Evolutionary conservation across 225 moss, liverwort and hornwort genomes (phyloP).

Genomic region (Physcomitrium patens): DNA sequence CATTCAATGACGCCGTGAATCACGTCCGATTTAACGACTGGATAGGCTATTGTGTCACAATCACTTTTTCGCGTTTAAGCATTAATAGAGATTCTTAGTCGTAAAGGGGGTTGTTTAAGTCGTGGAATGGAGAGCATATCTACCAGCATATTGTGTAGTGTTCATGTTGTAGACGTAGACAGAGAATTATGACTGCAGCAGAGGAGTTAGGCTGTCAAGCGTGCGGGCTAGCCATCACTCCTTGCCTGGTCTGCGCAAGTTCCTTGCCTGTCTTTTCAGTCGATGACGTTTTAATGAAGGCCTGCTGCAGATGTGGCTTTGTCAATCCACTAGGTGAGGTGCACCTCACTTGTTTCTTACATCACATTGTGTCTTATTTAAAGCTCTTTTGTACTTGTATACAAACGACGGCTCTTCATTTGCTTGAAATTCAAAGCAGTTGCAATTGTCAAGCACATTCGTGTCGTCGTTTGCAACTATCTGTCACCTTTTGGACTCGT

Average conservation of each 20-base stretch:
- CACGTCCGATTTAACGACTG: neutral
- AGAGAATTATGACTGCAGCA: slow-evolving; percentile 38
- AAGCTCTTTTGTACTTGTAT: neutral
- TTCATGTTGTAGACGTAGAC: slow-evolving; percentile 1
- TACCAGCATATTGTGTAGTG: neutral
- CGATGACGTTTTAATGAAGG: slow-evolving; percentile 14
- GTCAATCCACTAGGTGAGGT: slow-evolving; percentile 45
- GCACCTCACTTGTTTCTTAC: slow-evolving; percentile 6
- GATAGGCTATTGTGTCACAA: neutral
- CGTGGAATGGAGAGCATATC: slow-evolving; percentile 19
- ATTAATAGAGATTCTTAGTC: neutral
- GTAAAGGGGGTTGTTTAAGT: neutral
- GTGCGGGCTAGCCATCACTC: slow-evolving; percentile 43
- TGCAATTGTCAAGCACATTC: neutral
- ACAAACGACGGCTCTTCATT: neutral
- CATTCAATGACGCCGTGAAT: neutral
- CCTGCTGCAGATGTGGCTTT: slow-evolving; percentile 48
- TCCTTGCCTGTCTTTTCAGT: slow-evolving; percentile 27
- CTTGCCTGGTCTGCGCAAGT: slow-evolving; percentile 44
- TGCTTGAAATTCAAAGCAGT: slow-evolving; percentile 1
- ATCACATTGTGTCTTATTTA: slow-evolving; percentile 1
- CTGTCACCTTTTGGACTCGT: neutral
- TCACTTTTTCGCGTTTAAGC: neutral
- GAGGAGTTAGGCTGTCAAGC: slow-evolving; percentile 45
- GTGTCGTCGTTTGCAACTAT: neutral